phyloP scores from a whole-genome alignment of 1,284 basidiomycete species.

The Microstroma glucosiphilum region DNA sequence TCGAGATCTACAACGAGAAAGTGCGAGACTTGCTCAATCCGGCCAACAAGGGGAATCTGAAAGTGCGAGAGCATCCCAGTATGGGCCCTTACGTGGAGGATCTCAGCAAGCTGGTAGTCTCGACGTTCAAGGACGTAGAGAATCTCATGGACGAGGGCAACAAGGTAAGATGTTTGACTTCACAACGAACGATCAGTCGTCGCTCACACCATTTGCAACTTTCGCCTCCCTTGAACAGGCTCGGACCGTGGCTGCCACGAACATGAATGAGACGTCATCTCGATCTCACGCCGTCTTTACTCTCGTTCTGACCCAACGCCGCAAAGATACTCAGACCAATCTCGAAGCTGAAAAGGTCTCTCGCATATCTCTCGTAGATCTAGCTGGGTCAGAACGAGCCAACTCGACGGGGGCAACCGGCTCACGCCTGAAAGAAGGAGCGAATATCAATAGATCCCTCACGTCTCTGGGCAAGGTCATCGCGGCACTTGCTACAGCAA shows the following conservation, averaged over 20 bases:
- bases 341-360: conserved; percentile 45
- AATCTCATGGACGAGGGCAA: conserved; percentile 99
- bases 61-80: conserved; percentile 91
- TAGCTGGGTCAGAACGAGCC: conserved; percentile 46
- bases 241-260: conserved; percentile 45
- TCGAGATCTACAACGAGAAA: conserved; percentile 79
- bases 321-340: conserved; percentile 31
- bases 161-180: conserved; percentile 56
- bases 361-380: conserved; percentile 42
- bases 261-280: conserved; percentile 47
- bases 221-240: conserved; percentile 13
- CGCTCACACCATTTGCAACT: not conserved
- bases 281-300: conserved; percentile 47
- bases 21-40: conserved; percentile 90
- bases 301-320: conserved; percentile 37
- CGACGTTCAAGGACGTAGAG: conserved; percentile 90
- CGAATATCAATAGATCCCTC: conserved; percentile 46
- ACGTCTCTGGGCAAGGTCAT: conserved; percentile 42
- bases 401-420: conserved; percentile 50
- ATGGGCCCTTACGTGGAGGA: conserved; percentile 85
- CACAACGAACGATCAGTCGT: not conserved
- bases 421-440: conserved; percentile 47
- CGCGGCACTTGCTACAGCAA: conserved; percentile 39
- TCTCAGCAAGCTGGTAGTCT: conserved; percentile 84
- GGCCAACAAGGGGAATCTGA: conserved; percentile 89